A percentile compares a stretch with the other conserved stretches of the same genome.
Conservation (phyloP, 73 alveolate genomes). For the Diophrys sp. region DNA sequence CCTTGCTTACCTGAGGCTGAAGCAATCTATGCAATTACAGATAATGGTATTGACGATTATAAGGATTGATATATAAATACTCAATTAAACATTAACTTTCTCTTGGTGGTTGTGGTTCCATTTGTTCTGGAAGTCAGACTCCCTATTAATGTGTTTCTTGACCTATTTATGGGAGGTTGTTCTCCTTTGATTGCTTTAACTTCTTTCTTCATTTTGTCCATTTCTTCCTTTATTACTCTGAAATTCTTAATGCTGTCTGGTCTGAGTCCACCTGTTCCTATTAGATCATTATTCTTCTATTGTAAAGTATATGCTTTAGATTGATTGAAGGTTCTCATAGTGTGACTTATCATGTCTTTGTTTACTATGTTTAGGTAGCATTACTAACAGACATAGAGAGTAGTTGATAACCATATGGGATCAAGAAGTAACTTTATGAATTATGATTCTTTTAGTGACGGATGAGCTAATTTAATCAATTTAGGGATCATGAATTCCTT, state of each 20-base stretch:
- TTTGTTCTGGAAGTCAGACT: no score
- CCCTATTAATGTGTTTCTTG: no score
- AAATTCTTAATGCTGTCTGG: not conserved
- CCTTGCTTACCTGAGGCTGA: conserved; percentile 98
- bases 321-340: not conserved
- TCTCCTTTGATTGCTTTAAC: no score
- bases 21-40: conserved; percentile 81
- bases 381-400: not conserved
- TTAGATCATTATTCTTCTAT: not conserved
- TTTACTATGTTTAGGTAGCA: not conserved
- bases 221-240: no score
- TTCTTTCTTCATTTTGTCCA: not conserved
- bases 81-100: no score
- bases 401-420: not conserved
- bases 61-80: no score
- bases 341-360: not conserved
- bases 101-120: no score
- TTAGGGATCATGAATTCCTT: not conserved
- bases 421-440: not conserved
- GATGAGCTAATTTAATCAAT: not conserved
- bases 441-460: not conserved
- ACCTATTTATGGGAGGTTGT: no score
- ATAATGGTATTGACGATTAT: conserved; percentile 88
- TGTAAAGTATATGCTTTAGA: not conserved
- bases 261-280: not conserved